phyloP scores from a whole-genome alignment of 768 basidiomycete species.

The Podaxis sp. region DNA sequence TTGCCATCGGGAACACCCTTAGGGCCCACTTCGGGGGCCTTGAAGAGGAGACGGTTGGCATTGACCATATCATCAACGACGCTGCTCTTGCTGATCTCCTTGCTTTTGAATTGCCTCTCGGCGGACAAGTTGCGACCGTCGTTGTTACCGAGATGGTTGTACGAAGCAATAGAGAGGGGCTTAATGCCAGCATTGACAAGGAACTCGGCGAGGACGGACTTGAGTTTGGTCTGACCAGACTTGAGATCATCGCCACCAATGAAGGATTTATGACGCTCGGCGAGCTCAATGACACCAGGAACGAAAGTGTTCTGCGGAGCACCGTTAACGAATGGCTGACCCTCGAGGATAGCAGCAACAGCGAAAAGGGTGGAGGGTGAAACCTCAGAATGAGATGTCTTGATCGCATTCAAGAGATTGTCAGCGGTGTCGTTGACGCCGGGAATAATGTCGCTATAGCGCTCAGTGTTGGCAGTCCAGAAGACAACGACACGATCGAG shows the following conservation, averaged over 20 bases:
- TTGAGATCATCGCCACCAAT: constrained; percentile 98
- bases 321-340: constrained; percentile 93
- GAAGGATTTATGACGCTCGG: constrained; percentile 86
- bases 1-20: constrained; percentile 58
- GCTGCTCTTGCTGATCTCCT: constrained; percentile 96
- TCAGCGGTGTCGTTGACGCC: constrained; percentile 96
- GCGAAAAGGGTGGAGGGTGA: constrained; percentile 96
- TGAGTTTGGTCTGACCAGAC: constrained; percentile 96
- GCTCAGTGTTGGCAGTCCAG: constrained; percentile 99
- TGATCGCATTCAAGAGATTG: constrained; percentile 80
- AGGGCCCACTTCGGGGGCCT: constrained; percentile 62
- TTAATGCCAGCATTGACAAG: constrained; percentile 98
- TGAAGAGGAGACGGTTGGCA: constrained; percentile 87
- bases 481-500: constrained; percentile 92
- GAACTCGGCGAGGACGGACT: constrained; percentile 97
- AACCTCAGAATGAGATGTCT: constrained; percentile 89
- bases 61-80: constrained; percentile 99
- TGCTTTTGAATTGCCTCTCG: constrained; percentile 92
- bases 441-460: constrained; percentile 91
- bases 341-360: constrained; percentile 92
- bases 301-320: constrained; percentile 99
- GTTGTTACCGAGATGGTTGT: constrained; percentile 99
- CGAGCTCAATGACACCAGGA: constrained; percentile 89
- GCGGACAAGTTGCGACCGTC: constrained; percentile 91
- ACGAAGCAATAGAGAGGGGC: constrained; percentile 93